These are phyloP conservation scores for Globisporangium heterothallicum DNA, from an alignment of 352 stramenopile genomes.

Conservation along the genomic window DNA sequence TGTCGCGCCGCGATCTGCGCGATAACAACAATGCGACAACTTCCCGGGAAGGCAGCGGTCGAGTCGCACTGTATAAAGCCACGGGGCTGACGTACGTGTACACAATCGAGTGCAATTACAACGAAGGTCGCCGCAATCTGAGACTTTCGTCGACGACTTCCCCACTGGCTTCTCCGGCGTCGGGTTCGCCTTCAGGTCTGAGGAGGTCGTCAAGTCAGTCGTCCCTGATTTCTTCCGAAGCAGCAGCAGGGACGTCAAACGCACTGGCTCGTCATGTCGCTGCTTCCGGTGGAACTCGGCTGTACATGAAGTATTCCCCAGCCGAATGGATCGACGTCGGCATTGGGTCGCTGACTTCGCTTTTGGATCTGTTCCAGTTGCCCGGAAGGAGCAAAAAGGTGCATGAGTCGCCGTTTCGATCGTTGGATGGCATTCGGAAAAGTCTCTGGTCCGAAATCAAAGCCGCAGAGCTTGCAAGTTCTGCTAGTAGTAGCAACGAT, in stretches of 20 bases:
- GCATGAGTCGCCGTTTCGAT: slow-evolving; percentile 45
- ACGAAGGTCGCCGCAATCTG: slow-evolving; percentile 51
- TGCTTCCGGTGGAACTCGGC: slow-evolving; percentile 20
- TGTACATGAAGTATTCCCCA: slow-evolving; percentile 66
- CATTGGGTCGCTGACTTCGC: slow-evolving; percentile 42
- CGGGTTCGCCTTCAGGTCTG: not conserved
- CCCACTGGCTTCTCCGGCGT: not conserved
- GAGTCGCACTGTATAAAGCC: slow-evolving; percentile 69
- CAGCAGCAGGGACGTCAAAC: slow-evolving; percentile 8
- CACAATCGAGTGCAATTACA: slow-evolving; percentile 93
- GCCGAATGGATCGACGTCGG: slow-evolving; percentile 66
- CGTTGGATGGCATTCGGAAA: slow-evolving; percentile 44
- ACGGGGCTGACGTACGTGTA: slow-evolving; percentile 80
- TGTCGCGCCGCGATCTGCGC: slow-evolving; percentile 38
- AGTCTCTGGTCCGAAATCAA: slow-evolving; percentile 47
- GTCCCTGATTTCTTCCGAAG: slow-evolving; percentile 6
- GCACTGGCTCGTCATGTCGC: slow-evolving; percentile 11
- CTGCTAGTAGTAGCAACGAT: slow-evolving; percentile 7
- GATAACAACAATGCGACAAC: slow-evolving; percentile 49
- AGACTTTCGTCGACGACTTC: slow-evolving; percentile 9
- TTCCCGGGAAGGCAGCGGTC: slow-evolving; percentile 61
- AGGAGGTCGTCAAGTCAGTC: slow-evolving; percentile 8
- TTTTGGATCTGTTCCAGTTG: slow-evolving; percentile 62
- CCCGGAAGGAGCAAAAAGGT: slow-evolving; percentile 21
- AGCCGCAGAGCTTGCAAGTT: slow-evolving; percentile 5